Percentiles rank a stretch among this genome's conserved stretches.
Evolutionary conservation across 106 monocot species (phyloP).

Genomic region (Dendrobium nobile): DNA sequence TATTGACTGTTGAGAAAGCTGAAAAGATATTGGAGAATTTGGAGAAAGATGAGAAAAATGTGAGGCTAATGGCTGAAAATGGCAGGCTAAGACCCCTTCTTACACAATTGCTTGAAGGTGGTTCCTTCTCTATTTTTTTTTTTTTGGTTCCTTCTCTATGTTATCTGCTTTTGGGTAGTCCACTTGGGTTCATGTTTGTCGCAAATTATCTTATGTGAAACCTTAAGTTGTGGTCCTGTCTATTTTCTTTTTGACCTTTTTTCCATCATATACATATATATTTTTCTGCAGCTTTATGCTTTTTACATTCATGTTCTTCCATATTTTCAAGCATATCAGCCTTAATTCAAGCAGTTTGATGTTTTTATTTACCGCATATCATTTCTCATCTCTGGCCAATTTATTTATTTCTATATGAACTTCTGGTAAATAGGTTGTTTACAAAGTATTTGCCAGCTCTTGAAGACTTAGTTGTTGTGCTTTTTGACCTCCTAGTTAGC

Average conservation of each 20-base stretch:
- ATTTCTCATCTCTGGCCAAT: background rate
- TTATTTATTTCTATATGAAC: background rate
- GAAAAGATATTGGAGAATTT: conserved; percentile 72
- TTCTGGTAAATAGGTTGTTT: too few species aligned
- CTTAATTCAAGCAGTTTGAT: background rate
- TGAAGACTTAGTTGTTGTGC: too few species aligned
- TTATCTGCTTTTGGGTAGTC: background rate
- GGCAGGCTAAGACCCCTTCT: conserved; percentile 83
- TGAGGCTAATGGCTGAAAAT: conserved; percentile 90
- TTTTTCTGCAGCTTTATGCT: background rate
- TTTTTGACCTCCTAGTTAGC: too few species aligned
- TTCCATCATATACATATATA: background rate
- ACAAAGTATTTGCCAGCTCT: too few species aligned
- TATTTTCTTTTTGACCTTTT: background rate
- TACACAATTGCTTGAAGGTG: conserved; percentile 62
- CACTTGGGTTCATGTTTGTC: background rate
- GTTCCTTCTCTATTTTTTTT: background rate
- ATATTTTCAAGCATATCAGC: background rate
- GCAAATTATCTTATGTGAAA: background rate
- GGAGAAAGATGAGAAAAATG: conserved; percentile 73
- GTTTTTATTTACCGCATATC: background rate
- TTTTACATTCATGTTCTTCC: background rate
- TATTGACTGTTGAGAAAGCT: conserved; percentile 59
- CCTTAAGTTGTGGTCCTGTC: background rate
- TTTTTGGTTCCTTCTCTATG: conserved; percentile 7